Evolutionary conservation across 2,329 filamentous ascomycete species (phyloP), one percentile per base, ranked within the genome.

Genomic region (Periconia macrospinosa): DNA sequence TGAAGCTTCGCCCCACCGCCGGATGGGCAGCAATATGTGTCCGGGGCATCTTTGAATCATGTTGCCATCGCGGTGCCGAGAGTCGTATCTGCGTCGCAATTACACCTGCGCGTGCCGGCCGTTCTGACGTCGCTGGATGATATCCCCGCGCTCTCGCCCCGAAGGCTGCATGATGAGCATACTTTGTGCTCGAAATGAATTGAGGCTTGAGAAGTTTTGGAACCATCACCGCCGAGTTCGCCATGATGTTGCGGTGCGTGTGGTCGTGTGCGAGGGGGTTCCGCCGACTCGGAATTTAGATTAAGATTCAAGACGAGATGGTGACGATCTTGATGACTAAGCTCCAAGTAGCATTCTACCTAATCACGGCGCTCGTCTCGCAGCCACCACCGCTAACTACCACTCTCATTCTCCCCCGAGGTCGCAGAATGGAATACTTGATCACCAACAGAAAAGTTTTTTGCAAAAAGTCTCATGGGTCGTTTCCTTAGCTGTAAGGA

Each of bases 1-100:
- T 89, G 72, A 97, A 93, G 50, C 60, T 50, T 49, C 75, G 69
- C 20, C 58, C 52, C 13, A 57, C 41, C 41, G 49, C 53, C 9
- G 59, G n/a, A 8, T 49, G 47, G 17, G 52, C 35, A 2, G 46
- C 56, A 47, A 2, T 58, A 47, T 19, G 52, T 43, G 35, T 53
- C 35, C 33, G 15, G 11, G 11, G 33, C 33, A n/a, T 6, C 15
- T 17, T 50, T 50, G 10, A 42, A 51, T 45, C 43, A 41, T 35
- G 47, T 37, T 20, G 44, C 49, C 33, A 50, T 57, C 37, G 49
- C 47, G 47, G 57, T 52, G 46, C 49, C 49, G 47, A 45, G 20
- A 37, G 42, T 27, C 40, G 48, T 19, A 50, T 47, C 46, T 53
- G 58, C 40, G 45, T 52, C 15, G 53, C 48, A 33, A 58, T 50